phyloP scores from a whole-genome alignment of 2,329 filamentous ascomycete genomes.

The Monilinia fructicola region DNA sequence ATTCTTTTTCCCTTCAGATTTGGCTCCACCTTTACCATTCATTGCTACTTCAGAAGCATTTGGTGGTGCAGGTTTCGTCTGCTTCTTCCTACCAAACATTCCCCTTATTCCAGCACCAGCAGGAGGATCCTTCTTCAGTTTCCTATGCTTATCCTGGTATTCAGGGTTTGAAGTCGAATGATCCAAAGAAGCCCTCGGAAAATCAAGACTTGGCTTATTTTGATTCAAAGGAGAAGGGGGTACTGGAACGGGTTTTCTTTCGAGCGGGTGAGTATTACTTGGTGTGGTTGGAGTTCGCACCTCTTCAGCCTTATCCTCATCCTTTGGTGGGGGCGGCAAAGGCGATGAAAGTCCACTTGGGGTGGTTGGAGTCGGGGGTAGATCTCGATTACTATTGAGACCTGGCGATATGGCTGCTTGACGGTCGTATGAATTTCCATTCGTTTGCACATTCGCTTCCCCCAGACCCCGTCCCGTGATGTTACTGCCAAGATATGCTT shows the following conservation, averaged over 20 bases:
- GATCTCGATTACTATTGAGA: constrained; percentile 31
- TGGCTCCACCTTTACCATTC: constrained; percentile 42
- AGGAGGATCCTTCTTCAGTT: constrained; percentile 49
- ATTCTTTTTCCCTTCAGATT: constrained; percentile 31
- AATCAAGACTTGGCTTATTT: constrained; percentile 31
- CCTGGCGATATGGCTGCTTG: constrained; percentile 31
- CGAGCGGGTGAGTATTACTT: constrained; percentile 24
- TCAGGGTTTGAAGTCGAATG: constrained; percentile 45
- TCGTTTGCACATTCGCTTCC: constrained; percentile 48
- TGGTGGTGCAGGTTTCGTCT: constrained; percentile 16
- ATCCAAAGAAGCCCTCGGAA: constrained; percentile 33
- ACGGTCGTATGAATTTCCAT: constrained; percentile 38
- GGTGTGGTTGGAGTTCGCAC: constrained; percentile 35
- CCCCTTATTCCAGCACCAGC: constrained; percentile 56
- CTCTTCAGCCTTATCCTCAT: constrained; percentile 42
- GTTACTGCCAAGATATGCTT: constrained; percentile 77
- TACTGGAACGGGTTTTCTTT: constrained; percentile 27
- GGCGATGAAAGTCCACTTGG: constrained; percentile 25
- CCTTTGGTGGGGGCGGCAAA: constrained; percentile 27
- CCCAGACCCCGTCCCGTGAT: constrained; percentile 67
- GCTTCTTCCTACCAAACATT: constrained; percentile 62
- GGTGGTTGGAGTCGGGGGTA: constrained; percentile 45
- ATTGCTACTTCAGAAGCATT: constrained; percentile 24
- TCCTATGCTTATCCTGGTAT: constrained; percentile 49
- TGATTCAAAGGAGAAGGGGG: constrained; percentile 24